Conservation (phyloP, 1,139 yeast species). For the Keqinozyma sinolaborantium region DNA sequence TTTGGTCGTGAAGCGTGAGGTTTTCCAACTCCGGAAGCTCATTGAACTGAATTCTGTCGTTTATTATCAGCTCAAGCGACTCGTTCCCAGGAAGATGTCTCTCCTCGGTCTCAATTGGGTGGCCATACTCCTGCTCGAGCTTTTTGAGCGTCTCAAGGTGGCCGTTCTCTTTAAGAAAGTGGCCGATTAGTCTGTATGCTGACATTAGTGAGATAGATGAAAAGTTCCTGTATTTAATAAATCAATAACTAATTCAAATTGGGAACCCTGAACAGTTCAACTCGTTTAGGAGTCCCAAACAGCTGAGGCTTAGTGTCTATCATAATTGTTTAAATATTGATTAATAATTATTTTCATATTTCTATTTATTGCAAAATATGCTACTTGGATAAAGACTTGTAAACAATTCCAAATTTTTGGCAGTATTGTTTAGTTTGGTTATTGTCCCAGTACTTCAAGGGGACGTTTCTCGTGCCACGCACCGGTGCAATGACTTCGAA, state of each 20-base stretch:
- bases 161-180: slow-evolving; percentile 48
- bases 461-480: slow-evolving; percentile 10
- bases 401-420: slow-evolving; percentile 18
- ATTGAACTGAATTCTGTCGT: slow-evolving; percentile 44
- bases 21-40: slow-evolving; percentile 12
- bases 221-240: no score
- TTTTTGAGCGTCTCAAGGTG: slow-evolving; percentile 40
- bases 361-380: background rate
- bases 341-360: no score
- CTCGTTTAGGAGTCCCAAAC: no score
- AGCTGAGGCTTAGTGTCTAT: no score
- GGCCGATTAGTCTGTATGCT: slow-evolving; percentile 46
- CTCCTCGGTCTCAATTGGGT: slow-evolving; percentile 20
- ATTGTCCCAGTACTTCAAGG: slow-evolving; percentile 32
- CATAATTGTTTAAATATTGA: no score
- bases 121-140: slow-evolving; percentile 47
- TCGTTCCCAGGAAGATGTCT: slow-evolving; percentile 28
- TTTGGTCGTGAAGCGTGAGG: slow-evolving; percentile 5
- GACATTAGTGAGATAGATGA: slow-evolving; percentile 5
- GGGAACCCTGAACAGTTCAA: no score
- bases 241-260: no score
- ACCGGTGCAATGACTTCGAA: slow-evolving; percentile 31
- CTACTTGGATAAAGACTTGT: slow-evolving; percentile 1
- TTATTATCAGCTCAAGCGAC: slow-evolving; percentile 45
- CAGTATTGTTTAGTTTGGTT: slow-evolving; percentile 34